phyloP scores from a whole-genome alignment of 1,139 yeast species.

The Eremothecium cymbalariae region DNA sequence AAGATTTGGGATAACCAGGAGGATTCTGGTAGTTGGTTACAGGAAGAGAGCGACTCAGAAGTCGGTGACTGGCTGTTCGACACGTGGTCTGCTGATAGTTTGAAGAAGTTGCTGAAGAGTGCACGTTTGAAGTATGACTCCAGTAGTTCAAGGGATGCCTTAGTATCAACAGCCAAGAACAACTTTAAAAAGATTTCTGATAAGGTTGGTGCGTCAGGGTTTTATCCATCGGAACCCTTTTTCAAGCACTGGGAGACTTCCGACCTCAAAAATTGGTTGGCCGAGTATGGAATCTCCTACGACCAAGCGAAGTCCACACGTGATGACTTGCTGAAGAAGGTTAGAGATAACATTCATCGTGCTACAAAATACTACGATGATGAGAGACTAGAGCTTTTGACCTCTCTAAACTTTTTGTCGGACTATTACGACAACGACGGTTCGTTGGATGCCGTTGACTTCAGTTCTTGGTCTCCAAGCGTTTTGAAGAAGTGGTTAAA shows the following conservation, averaged over 20 bases:
- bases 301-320: constrained; percentile 34
- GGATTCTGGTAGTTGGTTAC: constrained; percentile 10
- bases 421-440: constrained; percentile 37
- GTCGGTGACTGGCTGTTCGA: constrained; percentile 39
- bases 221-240: constrained; percentile 45
- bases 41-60: constrained; percentile 9
- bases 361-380: constrained; percentile 35
- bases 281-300: constrained; percentile 39
- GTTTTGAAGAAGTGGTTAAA: constrained; percentile 43
- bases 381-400: constrained; percentile 36
- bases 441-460: constrained; percentile 38
- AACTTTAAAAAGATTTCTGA: constrained; percentile 36
- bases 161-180: constrained; percentile 35
- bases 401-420: constrained; percentile 34
- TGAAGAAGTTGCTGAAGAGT: constrained; percentile 35
- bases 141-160: constrained; percentile 33
- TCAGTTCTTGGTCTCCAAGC: constrained; percentile 41
- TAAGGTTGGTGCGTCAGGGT: constrained; percentile 36
- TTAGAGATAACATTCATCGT: constrained; percentile 38
- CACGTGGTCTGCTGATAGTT: constrained; percentile 39
- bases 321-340: constrained; percentile 38
- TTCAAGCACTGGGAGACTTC: constrained; percentile 41
- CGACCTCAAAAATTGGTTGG: constrained; percentile 42
- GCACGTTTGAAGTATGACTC: constrained; percentile 32
- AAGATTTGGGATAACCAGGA: constrained; percentile 20